phyloP scores from a whole-genome alignment of 2,329 filamentous ascomycete species.

The Metarhizium robertsii region DNA sequence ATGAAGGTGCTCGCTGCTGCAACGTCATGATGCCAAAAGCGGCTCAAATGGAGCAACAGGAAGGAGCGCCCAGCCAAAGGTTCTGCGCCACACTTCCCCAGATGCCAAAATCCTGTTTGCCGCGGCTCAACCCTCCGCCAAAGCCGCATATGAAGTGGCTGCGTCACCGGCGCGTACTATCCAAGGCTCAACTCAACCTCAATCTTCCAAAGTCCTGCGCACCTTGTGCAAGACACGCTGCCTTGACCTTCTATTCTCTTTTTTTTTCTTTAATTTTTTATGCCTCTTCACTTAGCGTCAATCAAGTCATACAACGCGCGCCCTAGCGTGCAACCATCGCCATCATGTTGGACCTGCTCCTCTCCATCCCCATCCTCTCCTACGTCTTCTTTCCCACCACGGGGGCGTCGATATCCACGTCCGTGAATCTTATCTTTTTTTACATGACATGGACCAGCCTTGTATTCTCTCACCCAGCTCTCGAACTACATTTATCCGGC shows the following conservation, averaged over 20 bases:
- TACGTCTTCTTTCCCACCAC: slow-evolving; percentile 53
- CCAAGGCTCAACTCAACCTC: too few relatives aligned
- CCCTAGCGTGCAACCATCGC: not conserved
- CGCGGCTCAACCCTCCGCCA: not conserved
- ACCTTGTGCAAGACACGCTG: too few relatives aligned
- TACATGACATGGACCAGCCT: slow-evolving; percentile 85
- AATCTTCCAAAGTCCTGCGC: too few relatives aligned
- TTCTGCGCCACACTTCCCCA: not conserved
- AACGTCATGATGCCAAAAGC: not conserved
- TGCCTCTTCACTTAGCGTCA: too few relatives aligned
- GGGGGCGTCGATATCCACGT: slow-evolving; percentile 60
- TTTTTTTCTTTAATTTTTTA: too few relatives aligned
- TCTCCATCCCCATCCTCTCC: slow-evolving; percentile 64
- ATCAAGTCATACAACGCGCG: too few relatives aligned
- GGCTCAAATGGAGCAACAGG: not conserved
- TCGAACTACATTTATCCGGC: slow-evolving; percentile 66
- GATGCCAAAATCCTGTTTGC: not conserved
- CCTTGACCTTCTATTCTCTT: too few relatives aligned
- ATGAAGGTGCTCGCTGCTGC: not conserved
- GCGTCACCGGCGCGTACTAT: too few relatives aligned
- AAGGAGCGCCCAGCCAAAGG: not conserved
- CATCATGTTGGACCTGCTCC: slow-evolving; percentile 50
- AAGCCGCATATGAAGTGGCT: too few relatives aligned
- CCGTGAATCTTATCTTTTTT: slow-evolving; percentile 79
- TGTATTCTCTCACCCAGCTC: slow-evolving; percentile 64